phyloP scores from a whole-genome alignment of 768 basidiomycete genomes.

The Candolleomyces aberdarensis region DNA sequence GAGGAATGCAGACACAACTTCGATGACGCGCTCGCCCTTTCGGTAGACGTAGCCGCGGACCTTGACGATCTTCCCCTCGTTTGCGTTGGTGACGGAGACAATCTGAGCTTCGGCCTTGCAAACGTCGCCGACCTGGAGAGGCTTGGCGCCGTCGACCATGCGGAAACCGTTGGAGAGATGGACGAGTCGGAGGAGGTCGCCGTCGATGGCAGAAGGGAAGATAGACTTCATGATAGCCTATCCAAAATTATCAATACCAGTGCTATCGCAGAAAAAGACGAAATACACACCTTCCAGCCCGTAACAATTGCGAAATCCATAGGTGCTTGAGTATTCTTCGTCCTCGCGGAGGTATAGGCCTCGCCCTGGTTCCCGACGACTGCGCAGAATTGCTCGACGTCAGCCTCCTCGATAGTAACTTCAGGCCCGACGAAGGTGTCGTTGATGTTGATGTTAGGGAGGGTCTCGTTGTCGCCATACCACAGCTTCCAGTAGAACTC shows the following conservation, averaged over 20 bases:
- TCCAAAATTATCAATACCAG: constrained; percentile 8
- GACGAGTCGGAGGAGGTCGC: constrained; percentile 92
- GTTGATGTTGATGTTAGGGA: constrained; percentile 77
- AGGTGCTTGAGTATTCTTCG: constrained; percentile 74
- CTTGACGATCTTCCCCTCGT: constrained; percentile 90
- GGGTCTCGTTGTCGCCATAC: constrained; percentile 82
- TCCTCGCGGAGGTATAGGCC: constrained; percentile 78
- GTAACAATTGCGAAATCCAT: constrained; percentile 99
- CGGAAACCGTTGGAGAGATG: constrained; percentile 98
- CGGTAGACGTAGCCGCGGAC: constrained; percentile 84
- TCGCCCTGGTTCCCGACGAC: constrained; percentile 94
- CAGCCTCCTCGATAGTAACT: constrained; percentile 71
- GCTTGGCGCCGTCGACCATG: constrained; percentile 71
- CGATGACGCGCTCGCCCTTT: constrained; percentile 77
- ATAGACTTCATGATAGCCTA: constrained; percentile 99
- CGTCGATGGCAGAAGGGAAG: constrained; percentile 89
- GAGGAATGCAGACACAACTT: constrained; percentile 93
- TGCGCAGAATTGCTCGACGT: constrained; percentile 86
- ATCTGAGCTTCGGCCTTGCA: constrained; percentile 90
- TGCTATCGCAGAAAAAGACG: not conserved
- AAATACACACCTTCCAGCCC: constrained; percentile 85
- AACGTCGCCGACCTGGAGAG: constrained; percentile 80
- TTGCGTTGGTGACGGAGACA: constrained; percentile 83
- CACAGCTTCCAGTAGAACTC: constrained; percentile 98
- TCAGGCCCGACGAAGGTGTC: constrained; percentile 87